A percentile compares a stretch with the other conserved stretches of the same genome.
Evolutionary conservation across 192 early-diverging fungal genomes (phyloP).

Genomic region (Coemansia sp.): DNA sequence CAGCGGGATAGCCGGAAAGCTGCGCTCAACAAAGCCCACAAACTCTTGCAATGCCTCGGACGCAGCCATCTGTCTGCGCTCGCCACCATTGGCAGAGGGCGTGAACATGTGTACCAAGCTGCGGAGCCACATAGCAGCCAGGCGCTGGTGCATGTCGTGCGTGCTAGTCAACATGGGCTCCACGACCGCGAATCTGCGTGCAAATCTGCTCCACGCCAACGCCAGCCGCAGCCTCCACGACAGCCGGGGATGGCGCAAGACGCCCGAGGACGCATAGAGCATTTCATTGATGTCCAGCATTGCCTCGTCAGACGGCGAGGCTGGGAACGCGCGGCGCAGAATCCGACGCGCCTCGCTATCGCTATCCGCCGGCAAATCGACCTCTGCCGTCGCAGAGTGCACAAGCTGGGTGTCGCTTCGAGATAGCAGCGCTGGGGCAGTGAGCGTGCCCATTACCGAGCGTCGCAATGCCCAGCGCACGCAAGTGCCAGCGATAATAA

Average conservation of each 20-base stretch:
- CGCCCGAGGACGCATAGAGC: not conserved
- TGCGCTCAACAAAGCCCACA: conserved; percentile 4
- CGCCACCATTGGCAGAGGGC: not conserved
- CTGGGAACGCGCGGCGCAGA: conserved; percentile 47
- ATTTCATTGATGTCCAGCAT: conserved; percentile 32
- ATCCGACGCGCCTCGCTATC: conserved; percentile 22
- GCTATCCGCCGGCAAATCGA: conserved; percentile 5
- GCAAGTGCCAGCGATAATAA: not conserved
- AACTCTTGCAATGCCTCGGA: conserved; percentile 9
- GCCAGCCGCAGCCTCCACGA: conserved; percentile 39
- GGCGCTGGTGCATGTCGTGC: conserved; percentile 30
- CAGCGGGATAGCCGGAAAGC: conserved; percentile 19
- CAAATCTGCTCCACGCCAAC: conserved; percentile 39
- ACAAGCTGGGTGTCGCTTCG: not conserved
- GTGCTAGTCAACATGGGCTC: conserved; percentile 29
- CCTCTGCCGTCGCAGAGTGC: too few relatives aligned
- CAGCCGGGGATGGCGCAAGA: not conserved
- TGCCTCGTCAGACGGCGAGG: conserved; percentile 33
- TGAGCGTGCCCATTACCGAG: conserved; percentile 36
- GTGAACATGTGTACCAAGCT: conserved; percentile 30
- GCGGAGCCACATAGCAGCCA: conserved; percentile 33
- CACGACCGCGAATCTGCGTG: conserved; percentile 30
- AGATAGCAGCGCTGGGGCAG: conserved; percentile 4
- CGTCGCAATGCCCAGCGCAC: conserved; percentile 21
- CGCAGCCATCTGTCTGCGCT: not conserved